These are phyloP conservation scores for Heimioporus sp. DNA, from an alignment of 768 basidiomycete genomes.

Conservation along the genomic window DNA sequence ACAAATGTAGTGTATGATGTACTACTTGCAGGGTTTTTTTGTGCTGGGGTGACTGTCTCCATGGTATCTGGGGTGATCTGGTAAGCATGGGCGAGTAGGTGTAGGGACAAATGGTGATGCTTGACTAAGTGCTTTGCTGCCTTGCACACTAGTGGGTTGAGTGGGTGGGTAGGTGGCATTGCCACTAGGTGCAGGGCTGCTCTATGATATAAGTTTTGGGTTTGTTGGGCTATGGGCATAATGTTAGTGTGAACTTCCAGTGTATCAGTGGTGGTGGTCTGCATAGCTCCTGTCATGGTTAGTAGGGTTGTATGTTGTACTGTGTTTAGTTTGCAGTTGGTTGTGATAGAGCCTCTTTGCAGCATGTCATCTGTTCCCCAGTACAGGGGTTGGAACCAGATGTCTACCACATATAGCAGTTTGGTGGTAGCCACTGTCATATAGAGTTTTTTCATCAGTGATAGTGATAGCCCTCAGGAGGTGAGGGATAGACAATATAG, in stretches of 20 bases:
- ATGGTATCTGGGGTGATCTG: no score
- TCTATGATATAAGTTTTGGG: background rate
- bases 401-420: slow-evolving; percentile 33
- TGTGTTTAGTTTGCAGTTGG: background rate
- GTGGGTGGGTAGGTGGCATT: background rate
- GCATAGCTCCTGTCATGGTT: background rate
- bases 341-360: background rate
- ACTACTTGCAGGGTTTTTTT: no score
- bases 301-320: background rate
- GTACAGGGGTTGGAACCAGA: slow-evolving; percentile 12
- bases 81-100: no score
- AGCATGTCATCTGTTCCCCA: no score
- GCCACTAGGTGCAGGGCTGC: background rate
- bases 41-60: no score
- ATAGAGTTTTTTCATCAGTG: slow-evolving; percentile 23
- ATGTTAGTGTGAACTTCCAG: background rate
- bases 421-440: slow-evolving; percentile 23
- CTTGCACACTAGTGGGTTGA: background rate
- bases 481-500: background rate
- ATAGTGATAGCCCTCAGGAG: slow-evolving; percentile 15
- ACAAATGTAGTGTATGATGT: no score
- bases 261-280: background rate
- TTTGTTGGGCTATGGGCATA: no score
- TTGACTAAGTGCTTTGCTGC: background rate
- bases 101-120: no score